Base-by-base conservation (phyloP, 148 eudicot species). In the Nyssa sinensis region DNA sequence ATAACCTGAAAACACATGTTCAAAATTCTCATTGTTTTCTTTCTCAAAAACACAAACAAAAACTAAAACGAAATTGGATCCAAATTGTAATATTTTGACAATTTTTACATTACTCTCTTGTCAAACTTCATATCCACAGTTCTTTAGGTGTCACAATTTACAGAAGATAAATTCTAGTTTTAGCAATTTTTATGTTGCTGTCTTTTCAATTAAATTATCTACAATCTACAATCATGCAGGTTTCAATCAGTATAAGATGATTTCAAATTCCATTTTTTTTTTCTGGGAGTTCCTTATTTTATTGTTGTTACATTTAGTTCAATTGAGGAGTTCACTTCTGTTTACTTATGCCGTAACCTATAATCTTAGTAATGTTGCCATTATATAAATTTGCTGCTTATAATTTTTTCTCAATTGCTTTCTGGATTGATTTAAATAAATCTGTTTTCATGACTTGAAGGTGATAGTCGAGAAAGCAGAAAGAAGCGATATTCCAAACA, bases 401-500 rank as follows among this genome's bases (percentile, higher is more conserved):
- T n/a, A 4, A 2, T 0, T 27, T 2, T n/a, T 31, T 37, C 17
- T 59, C n/a, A n/a, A n/a, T 39, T 19, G 67, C 16, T 72, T 37
- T 62, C 12, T 61, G 10, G 63, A 39, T 35, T 24, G 3, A 32
- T 23, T 41, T 8, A 11, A 10, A 17, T 24, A 13, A 37, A n/a
- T 17, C 13, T 51, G 8, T 7, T 31, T 60, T 80, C 73, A 21
- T 76, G 33, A 55, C 39, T 37, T 84, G 53, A 64, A 91, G 96
- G 96, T 91, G 74, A 91, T 91, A 63, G 96, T 91, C 69, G 96
- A 91, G 86, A 91, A 91, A 81, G 96, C 93, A 4, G 96, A 88
- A 82, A 82, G 88, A 84, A 91, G 96, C 79, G 96, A 91, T 71
- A 86, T 91, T 70, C 89, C 96, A 8, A 88, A 86, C 69, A 91